Conservation (phyloP, 2,329 filamentous ascomycete genomes). For the Pezicula neosporulosa region DNA sequence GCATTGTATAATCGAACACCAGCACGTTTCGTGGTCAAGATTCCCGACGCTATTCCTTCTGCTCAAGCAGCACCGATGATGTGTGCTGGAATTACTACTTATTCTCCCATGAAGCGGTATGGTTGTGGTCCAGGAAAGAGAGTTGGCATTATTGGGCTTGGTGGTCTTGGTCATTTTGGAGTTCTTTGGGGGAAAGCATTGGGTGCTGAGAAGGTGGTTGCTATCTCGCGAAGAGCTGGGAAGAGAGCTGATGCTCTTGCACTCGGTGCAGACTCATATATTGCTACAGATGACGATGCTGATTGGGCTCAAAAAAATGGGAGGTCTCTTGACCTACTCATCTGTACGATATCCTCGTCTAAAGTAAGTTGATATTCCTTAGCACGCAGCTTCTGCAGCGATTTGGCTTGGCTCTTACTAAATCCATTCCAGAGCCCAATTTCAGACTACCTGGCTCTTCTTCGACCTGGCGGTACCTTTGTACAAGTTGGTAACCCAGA, state of each 20-base stretch:
- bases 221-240: constrained; percentile 54
- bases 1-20: constrained; percentile 43
- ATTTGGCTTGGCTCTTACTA: too few species aligned
- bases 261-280: constrained; percentile 55
- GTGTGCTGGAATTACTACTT: constrained; percentile 71
- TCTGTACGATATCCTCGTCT: constrained; percentile 48
- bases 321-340: constrained; percentile 42
- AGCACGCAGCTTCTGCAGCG: background rate
- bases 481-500: constrained; percentile 65
- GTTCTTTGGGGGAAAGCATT: constrained; percentile 68
- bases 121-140: constrained; percentile 43
- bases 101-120: constrained; percentile 45
- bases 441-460: constrained; percentile 52
- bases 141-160: constrained; percentile 70
- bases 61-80: constrained; percentile 62
- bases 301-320: constrained; percentile 49
- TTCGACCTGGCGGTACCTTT: constrained; percentile 53
- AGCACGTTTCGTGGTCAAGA: constrained; percentile 55
- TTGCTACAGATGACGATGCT: constrained; percentile 45
- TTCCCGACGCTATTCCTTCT: constrained; percentile 48
- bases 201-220: constrained; percentile 64
- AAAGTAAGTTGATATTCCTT: constrained; percentile 36
- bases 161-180: constrained; percentile 70
- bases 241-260: constrained; percentile 57
- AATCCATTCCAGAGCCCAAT: constrained; percentile 40